phyloP scores from a whole-genome alignment of 2,329 filamentous ascomycete species.

The Neopestalotiopsis rosae region DNA sequence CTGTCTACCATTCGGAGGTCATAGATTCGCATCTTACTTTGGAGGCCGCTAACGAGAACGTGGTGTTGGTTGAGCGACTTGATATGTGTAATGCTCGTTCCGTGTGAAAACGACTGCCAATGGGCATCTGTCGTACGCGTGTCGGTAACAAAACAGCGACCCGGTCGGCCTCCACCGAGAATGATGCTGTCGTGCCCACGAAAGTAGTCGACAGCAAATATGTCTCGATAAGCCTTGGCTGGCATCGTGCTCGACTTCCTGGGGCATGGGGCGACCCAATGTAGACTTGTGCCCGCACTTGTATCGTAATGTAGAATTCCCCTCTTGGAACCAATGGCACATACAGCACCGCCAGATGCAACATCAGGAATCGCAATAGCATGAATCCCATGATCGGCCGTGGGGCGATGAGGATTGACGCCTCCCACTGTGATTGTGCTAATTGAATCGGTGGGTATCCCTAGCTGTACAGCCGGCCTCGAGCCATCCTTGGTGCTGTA shows the following conservation, averaged over 20 bases:
- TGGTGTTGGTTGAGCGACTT: slow-evolving; percentile 53
- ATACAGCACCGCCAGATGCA: slow-evolving; percentile 47
- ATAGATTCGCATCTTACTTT: slow-evolving; percentile 57
- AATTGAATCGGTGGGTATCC: slow-evolving; percentile 17
- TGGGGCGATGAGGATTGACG: too few species aligned
- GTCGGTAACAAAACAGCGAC: slow-evolving; percentile 52
- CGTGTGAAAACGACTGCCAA: slow-evolving; percentile 35
- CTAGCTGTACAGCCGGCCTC: too few species aligned
- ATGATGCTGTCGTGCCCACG: slow-evolving; percentile 48
- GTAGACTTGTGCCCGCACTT: slow-evolving; percentile 23
- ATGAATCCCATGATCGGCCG: slow-evolving; percentile 42
- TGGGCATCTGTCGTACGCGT: slow-evolving; percentile 38
- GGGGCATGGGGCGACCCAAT: slow-evolving; percentile 40
- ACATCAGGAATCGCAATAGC: slow-evolving; percentile 31
- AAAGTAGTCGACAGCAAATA: slow-evolving; percentile 57
- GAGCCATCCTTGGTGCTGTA: too few species aligned
- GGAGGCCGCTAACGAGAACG: slow-evolving; percentile 58
- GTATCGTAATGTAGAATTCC: slow-evolving; percentile 49
- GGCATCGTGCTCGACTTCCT: slow-evolving; percentile 15
- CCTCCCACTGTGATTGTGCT: too few species aligned
- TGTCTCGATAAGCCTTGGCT: slow-evolving; percentile 36
- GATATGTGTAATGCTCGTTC: slow-evolving; percentile 54
- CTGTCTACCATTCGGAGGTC: slow-evolving; percentile 53
- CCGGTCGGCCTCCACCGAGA: slow-evolving; percentile 56
- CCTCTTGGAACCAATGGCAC: slow-evolving; percentile 52